These are phyloP conservation scores for Zasmidium angulare DNA, from an alignment of 2,329 filamentous ascomycete genomes.

Conservation along the genomic window DNA sequence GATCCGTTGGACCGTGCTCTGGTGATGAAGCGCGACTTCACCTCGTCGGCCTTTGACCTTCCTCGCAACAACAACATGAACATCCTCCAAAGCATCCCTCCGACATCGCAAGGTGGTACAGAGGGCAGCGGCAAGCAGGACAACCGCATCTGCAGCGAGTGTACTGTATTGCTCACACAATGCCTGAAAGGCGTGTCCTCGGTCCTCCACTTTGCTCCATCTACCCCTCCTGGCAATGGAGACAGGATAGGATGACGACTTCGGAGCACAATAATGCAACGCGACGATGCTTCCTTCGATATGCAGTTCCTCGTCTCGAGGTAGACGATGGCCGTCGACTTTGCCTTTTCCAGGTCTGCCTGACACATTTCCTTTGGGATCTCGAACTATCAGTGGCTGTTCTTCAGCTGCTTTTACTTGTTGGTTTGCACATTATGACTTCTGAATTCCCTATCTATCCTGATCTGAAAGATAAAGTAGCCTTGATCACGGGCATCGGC, in stretches of 20 bases:
- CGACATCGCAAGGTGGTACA: constrained; percentile 2
- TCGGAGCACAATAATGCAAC: background rate
- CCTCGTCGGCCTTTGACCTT: background rate
- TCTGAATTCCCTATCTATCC: constrained; percentile 24
- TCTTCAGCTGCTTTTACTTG: background rate
- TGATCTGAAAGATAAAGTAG: constrained; percentile 45
- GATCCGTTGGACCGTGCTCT: background rate
- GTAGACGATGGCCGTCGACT: background rate
- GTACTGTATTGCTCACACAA: too few relatives aligned
- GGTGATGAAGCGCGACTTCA: constrained; percentile 4
- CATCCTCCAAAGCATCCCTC: background rate
- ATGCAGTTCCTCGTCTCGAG: constrained; percentile 14
- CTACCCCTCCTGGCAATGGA: constrained; percentile 15
- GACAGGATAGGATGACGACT: background rate
- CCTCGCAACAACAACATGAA: background rate
- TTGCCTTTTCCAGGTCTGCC: background rate
- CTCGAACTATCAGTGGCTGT: too few relatives aligned
- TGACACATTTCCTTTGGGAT: too few relatives aligned
- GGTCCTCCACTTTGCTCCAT: constrained; percentile 8
- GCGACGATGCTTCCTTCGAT: background rate
- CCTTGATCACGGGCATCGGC: constrained; percentile 49
- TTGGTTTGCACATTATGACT: constrained; percentile 10
- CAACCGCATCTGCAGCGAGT: too few relatives aligned
- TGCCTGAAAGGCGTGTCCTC: constrained; percentile 1
- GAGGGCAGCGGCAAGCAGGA: background rate